Base-by-base conservation (phyloP, 2,329 filamentous ascomycete genomes). In the Sarocladium kiliense region DNA sequence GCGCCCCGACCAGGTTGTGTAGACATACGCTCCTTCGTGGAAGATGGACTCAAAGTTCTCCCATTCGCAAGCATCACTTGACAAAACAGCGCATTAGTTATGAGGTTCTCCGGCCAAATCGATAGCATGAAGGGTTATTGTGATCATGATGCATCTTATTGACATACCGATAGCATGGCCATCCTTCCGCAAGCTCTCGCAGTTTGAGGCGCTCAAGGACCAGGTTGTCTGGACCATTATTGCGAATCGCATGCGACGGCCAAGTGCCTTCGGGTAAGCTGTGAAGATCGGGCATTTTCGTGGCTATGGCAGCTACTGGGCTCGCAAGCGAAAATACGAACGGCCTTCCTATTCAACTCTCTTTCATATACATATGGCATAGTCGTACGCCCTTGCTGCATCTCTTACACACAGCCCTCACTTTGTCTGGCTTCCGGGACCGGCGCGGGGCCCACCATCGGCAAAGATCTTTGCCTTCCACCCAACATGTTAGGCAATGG, bases 21-120 rank as follows among this genome's bases (percentile, higher is more conserved):
- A 78, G 32, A 79, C 72, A 58, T 72, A 68, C 2, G 77, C 76
- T 34, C 68, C 67, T 0, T 71, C 69, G 58, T 78, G 74, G 63
- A 79, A 79, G 45, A 79, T 77, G 2, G 75, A 77, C 12, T 64
- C 63, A 21, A 79, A 69, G 61, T 79, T 79, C 49, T 77, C 72
- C 77, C 77, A 80, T 63, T 80, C 77, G 58, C 75, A 78, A 7
- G 74, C 68, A 59, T 79, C 75, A 11, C 74, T 72, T 54, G 34
- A 18, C 32, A 25, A 45, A 26, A 25, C 12, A 7, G n/a, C n/a
- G n/a, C n/a, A n/a, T n/a, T n/a, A n/a, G n/a, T n/a, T n/a, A n/a
- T n/a, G n/a, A n/a, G n/a, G n/a, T n/a, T n/a, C n/a, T n/a, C n/a
- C n/a, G n/a, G n/a, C n/a, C n/a, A n/a, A n/a, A n/a, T n/a, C n/a